Evolutionary conservation across 73 alveolate species (phyloP), one percentile per base, ranked within the genome.

Genomic region (Tetrahymena malaccensis): DNA sequence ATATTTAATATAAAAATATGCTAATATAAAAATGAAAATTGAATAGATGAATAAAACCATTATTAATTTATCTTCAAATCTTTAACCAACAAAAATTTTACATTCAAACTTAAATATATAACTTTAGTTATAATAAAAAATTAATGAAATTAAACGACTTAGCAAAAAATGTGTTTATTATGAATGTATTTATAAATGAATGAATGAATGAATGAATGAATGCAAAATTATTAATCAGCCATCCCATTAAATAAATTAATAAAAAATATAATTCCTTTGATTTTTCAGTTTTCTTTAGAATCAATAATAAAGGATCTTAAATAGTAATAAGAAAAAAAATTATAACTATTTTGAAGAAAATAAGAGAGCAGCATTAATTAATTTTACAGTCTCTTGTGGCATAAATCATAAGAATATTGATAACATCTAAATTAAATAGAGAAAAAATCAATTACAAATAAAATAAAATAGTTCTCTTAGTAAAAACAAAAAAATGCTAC

Each of bases 401-500:
- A 70, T 31, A 70, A 70, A 70, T 70, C 89, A 70, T 70, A 27
- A 31, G 89, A 70, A 70, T 70, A 70, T 70, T 70, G 89, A 70
- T 70, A 70, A 70, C 89, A 70, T 70, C 89, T 70, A 70, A 70
- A 70, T 70, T 70, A 70, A 70, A 70, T 70, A 22, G 89, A 70
- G 89, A 70, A 70, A 70, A 70, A 70, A 70, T 70, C 37, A 70
- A 70, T 70, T 27, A 11, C 17, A 70, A 70, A 70, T 70, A 70
- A 70, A 70, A 70, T 70, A 70, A 70, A 70, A n/a, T 70, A 70
- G 89, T 11, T 31, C 89, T 70, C 89, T 70, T 70, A 57, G 89
- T 31, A 70, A 70, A 89, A 94, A 40, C 43, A 43, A 89, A 85
- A 21, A 89, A 50, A 95, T 95, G 97, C 85, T 95, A 43, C 95